These are phyloP conservation scores for Arachis stenosperma DNA, from an alignment of 306 rosid species.

Conservation along the genomic window DNA sequence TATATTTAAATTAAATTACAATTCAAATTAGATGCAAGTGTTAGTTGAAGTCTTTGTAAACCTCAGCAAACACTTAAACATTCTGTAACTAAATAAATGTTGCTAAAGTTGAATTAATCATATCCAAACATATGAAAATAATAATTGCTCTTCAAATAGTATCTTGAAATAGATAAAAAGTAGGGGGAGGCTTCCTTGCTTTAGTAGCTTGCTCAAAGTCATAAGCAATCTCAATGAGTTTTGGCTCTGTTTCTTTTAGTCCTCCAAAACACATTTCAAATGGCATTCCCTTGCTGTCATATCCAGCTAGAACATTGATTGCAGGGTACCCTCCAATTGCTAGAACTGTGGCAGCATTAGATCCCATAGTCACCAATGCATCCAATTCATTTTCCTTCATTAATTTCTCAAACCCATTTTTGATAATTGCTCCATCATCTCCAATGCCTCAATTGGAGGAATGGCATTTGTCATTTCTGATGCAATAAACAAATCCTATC, in stretches of 20 bases:
- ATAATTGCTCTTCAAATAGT: too few relatives aligned
- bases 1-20: too few relatives aligned
- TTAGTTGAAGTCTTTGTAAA: neutral
- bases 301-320: constrained; percentile 58
- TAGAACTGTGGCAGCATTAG: constrained; percentile 13
- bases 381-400: constrained; percentile 52
- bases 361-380: constrained; percentile 49
- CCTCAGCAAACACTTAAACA: too few relatives aligned
- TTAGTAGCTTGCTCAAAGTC: constrained; percentile 63
- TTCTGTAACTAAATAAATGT: too few relatives aligned
- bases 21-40: too few relatives aligned
- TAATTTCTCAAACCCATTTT: constrained; percentile 54
- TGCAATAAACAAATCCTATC: constrained; percentile 49
- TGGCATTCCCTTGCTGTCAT: constrained; percentile 43
- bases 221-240: constrained; percentile 55
- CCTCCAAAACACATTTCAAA: constrained; percentile 57
- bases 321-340: constrained; percentile 64
- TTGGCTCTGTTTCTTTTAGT: constrained; percentile 52
- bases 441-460: constrained; percentile 45
- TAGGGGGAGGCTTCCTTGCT: constrained; percentile 46
- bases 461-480: constrained; percentile 56
- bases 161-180: neutral
- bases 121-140: neutral
- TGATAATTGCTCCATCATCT: constrained; percentile 42
- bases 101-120: too few relatives aligned